These are phyloP conservation scores for Cerioporus squamosus DNA, from an alignment of 1,284 basidiomycete species.

Conservation along the genomic window DNA sequence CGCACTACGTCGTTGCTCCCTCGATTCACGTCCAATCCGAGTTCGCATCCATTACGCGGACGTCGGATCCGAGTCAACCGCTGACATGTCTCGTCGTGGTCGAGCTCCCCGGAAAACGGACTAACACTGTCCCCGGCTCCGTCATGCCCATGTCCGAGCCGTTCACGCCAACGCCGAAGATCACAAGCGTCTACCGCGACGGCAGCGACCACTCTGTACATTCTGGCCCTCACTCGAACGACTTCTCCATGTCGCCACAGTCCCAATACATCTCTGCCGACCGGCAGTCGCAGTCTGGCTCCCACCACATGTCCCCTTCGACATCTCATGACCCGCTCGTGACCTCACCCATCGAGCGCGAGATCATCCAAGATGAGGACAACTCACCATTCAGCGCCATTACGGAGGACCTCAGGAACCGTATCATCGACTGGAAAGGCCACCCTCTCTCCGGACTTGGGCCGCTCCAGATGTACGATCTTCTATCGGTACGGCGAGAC, in stretches of 20 bases:
- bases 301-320: slow-evolving; percentile 31
- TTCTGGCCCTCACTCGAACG: slow-evolving; percentile 23
- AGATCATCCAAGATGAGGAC: slow-evolving; percentile 37
- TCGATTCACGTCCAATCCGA: slow-evolving; percentile 90
- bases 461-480: slow-evolving; percentile 88
- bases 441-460: slow-evolving; percentile 89
- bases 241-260: slow-evolving; percentile 27
- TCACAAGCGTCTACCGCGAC: slow-evolving; percentile 16
- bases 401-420: slow-evolving; percentile 83
- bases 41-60: slow-evolving; percentile 80
- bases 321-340: slow-evolving; percentile 30
- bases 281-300: slow-evolving; percentile 23
- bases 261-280: slow-evolving; percentile 23
- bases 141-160: slow-evolving; percentile 55
- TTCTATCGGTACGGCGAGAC: slow-evolving; percentile 87
- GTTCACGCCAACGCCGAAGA: slow-evolving; percentile 28
- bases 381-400: slow-evolving; percentile 79
- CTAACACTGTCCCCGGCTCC: slow-evolving; percentile 59
- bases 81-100: slow-evolving; percentile 91
- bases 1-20: slow-evolving; percentile 81
- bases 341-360: slow-evolving; percentile 18
- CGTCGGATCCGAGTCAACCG: slow-evolving; percentile 73
- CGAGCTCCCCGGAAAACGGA: slow-evolving; percentile 81
- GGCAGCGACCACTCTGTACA: slow-evolving; percentile 26
- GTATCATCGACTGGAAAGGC: slow-evolving; percentile 94